Evolutionary conservation across 805 yeast genomes (phyloP).

Genomic region (Yarrowia sp.): DNA sequence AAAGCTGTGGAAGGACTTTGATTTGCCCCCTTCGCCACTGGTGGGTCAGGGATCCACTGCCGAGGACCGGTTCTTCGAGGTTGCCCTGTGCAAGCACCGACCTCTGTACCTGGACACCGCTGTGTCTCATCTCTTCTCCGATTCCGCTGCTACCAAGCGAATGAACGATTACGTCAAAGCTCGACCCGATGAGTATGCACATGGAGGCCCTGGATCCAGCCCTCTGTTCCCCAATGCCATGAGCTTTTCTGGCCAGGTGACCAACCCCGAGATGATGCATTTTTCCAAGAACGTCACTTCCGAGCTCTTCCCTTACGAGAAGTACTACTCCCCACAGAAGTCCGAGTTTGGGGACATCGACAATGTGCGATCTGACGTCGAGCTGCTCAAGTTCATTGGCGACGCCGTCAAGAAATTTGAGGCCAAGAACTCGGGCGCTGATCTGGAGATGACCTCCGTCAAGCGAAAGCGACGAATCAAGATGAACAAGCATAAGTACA

Average conservation of each 20-base stretch:
- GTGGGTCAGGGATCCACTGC: conserved; percentile 18
- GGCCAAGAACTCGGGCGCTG: conserved; percentile 27
- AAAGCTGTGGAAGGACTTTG: conserved; percentile 35
- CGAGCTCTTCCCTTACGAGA: conserved; percentile 30
- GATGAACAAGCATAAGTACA: conserved; percentile 97
- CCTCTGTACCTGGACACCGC: conserved; percentile 37
- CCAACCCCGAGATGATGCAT: conserved; percentile 39
- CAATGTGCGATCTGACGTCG: conserved; percentile 11
- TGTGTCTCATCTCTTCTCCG: conserved; percentile 35
- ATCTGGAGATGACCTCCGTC: conserved; percentile 49
- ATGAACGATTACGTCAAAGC: conserved; percentile 28
- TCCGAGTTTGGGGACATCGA: conserved; percentile 21
- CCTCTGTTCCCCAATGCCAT: conserved; percentile 36
- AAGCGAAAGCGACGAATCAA: conserved; percentile 74
- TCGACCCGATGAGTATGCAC: conserved; percentile 35
- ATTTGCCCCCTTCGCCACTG: conserved; percentile 38
- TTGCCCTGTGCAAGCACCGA: conserved; percentile 37
- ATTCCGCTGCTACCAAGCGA: conserved; percentile 37
- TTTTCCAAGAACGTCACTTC: conserved; percentile 32
- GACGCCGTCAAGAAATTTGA: conserved; percentile 32
- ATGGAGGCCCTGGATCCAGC: conserved; percentile 28
- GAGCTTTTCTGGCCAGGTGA: conserved; percentile 38
- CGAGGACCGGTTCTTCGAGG: conserved; percentile 32
- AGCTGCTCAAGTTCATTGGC: conserved; percentile 31
- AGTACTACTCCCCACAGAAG: conserved; percentile 30